These are phyloP conservation scores for Aplosporella prunicola DNA, from an alignment of 2,329 filamentous ascomycete genomes.

Conservation along the genomic window DNA sequence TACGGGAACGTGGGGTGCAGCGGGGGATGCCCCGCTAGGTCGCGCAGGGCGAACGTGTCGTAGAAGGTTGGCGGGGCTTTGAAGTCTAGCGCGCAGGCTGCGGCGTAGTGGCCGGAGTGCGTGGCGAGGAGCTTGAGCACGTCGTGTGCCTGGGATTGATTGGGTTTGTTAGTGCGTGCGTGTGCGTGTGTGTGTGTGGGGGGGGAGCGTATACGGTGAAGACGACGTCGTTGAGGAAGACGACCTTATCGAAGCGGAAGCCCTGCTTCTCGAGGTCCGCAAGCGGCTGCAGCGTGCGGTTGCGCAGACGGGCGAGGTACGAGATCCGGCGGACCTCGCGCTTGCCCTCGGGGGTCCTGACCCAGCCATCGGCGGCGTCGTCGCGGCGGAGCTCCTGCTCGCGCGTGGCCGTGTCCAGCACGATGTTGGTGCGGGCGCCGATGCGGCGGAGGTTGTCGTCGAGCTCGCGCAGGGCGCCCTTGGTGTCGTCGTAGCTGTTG, in stretches of 20 bases:
- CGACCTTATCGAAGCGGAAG: slow-evolving; percentile 45
- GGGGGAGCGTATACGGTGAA: slow-evolving; percentile 40
- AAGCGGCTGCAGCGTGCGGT: slow-evolving; percentile 53
- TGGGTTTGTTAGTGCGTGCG: background rate
- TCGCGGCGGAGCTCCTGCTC: slow-evolving; percentile 42
- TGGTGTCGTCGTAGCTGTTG: slow-evolving; percentile 60
- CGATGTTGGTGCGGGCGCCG: slow-evolving; percentile 46
- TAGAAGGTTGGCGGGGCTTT: slow-evolving; percentile 46
- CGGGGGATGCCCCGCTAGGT: slow-evolving; percentile 41
- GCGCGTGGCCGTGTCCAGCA: slow-evolving; percentile 51
- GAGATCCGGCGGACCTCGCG: slow-evolving; percentile 57
- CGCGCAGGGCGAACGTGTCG: slow-evolving; percentile 54
- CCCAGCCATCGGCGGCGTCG: slow-evolving; percentile 48
- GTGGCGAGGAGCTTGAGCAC: slow-evolving; percentile 48
- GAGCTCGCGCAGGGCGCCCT: slow-evolving; percentile 49
- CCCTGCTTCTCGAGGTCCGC: slow-evolving; percentile 42
- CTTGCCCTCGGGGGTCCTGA: slow-evolving; percentile 44
- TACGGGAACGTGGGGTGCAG: slow-evolving; percentile 51
- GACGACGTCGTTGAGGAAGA: slow-evolving; percentile 56
- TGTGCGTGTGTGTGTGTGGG: background rate
- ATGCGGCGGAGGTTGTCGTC: slow-evolving; percentile 44
- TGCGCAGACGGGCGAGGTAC: slow-evolving; percentile 56
- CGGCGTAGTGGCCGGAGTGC: slow-evolving; percentile 49
- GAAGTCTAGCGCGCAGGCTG: slow-evolving; percentile 55
- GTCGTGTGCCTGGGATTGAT: slow-evolving; percentile 40